Evolutionary conservation across 352 stramenopile species (phyloP).

Genomic region (Phytophthora podocarpi): DNA sequence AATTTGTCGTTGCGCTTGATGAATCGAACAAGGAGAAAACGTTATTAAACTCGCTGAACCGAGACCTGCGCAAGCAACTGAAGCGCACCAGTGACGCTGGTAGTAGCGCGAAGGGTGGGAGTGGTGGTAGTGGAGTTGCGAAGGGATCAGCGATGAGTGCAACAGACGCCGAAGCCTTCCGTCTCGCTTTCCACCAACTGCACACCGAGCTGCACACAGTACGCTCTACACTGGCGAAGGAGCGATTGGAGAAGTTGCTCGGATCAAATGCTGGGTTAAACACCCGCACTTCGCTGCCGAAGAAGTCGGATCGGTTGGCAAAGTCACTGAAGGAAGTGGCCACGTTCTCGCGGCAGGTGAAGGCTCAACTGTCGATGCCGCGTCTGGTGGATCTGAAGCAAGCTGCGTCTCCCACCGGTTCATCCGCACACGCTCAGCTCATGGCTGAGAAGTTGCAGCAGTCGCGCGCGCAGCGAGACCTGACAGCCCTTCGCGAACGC

Average conservation of each 20-base stretch:
- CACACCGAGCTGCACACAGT: slow-evolving; percentile 57
- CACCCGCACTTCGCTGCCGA: slow-evolving; percentile 8
- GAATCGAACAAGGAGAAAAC: slow-evolving; percentile 87
- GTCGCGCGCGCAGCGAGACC: slow-evolving; percentile 42
- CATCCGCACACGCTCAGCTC: slow-evolving; percentile 47
- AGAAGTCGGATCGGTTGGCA: slow-evolving; percentile 36
- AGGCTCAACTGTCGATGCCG: slow-evolving; percentile 70
- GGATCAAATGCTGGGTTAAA: slow-evolving; percentile 26
- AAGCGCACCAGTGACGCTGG: slow-evolving; percentile 68
- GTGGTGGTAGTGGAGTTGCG: slow-evolving; percentile 12
- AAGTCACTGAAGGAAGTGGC: slow-evolving; percentile 55
- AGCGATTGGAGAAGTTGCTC: slow-evolving; percentile 61
- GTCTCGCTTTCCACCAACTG: slow-evolving; percentile 60
- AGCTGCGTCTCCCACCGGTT: slow-evolving; percentile 10
- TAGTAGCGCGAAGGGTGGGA: slow-evolving; percentile 23
- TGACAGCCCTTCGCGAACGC: slow-evolving; percentile 49
- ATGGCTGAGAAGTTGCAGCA: slow-evolving; percentile 56
- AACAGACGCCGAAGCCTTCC: slow-evolving; percentile 62
- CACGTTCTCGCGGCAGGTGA: slow-evolving; percentile 53
- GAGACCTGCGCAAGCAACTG: slow-evolving; percentile 81
- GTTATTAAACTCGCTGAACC: slow-evolving; percentile 66
- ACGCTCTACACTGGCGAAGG: slow-evolving; percentile 57
- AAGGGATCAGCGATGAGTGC: slow-evolving; percentile 46
- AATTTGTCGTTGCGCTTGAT: slow-evolving; percentile 74
- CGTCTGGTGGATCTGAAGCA: slow-evolving; percentile 64